phyloP scores from a whole-genome alignment of 2,329 filamentous ascomycete genomes.

The Hyphodiscus sp. region DNA sequence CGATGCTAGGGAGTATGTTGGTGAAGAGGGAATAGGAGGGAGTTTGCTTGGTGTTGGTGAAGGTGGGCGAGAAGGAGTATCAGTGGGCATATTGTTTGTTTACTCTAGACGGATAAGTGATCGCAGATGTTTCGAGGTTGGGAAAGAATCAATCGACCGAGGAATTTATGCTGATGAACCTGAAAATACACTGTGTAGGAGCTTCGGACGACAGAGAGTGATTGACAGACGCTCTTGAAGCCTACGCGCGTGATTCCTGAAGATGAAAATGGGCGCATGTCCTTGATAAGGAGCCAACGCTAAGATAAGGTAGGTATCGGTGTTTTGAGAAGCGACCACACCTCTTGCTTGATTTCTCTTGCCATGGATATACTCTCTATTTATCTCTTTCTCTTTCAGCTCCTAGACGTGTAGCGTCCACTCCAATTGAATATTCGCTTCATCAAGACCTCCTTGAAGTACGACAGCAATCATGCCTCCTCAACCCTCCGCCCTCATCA shows the following conservation, averaged over 20 bases:
- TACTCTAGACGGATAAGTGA: background rate
- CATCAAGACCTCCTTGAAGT: background rate
- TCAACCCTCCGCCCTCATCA: constrained; percentile 47
- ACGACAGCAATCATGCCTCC: constrained; percentile 20
- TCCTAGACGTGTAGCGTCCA: background rate
- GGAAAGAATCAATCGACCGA: background rate
- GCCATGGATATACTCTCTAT: background rate
- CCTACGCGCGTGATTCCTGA: background rate
- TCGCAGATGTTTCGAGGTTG: background rate
- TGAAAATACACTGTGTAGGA: background rate
- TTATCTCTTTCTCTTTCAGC: background rate
- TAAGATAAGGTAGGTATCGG: background rate
- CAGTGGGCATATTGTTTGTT: constrained; percentile 15
- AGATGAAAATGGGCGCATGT: background rate
- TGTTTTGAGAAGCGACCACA: background rate
- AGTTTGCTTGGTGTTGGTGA: constrained; percentile 51
- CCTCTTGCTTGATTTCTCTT: background rate
- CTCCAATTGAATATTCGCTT: background rate
- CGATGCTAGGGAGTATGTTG: constrained; percentile 57
- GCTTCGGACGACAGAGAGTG: background rate
- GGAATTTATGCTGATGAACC: background rate
- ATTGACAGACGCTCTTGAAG: background rate
- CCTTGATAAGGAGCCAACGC: constrained; percentile 1
- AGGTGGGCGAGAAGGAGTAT: constrained; percentile 27
- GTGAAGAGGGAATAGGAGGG: constrained; percentile 55